A percentile compares a stretch with the other conserved stretches of the same genome.
phyloP scores from a whole-genome alignment of 352 stramenopile genomes.

The Aphanomyces invadans region DNA sequence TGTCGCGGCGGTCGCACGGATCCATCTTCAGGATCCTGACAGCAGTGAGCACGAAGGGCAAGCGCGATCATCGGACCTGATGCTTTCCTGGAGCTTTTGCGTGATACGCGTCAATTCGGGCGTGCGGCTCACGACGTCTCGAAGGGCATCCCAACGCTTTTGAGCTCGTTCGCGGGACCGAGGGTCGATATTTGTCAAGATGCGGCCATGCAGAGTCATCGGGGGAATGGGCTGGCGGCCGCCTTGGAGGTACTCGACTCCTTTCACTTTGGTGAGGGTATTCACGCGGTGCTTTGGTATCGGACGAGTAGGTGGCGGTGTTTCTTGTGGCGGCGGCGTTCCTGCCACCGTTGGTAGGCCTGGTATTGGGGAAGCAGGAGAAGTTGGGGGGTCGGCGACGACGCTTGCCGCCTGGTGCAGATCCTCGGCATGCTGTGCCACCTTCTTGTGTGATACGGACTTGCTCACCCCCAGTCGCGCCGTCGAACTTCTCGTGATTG shows the following conservation, averaged over 20 bases:
- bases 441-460: background rate
- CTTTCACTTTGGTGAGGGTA: conserved; percentile 1
- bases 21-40: conserved; percentile 22
- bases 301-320: background rate
- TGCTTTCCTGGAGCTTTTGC: conserved; percentile 25
- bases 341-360: background rate
- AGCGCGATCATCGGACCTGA: background rate
- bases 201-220: conserved; percentile 11
- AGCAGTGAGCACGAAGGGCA: background rate
- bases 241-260: conserved; percentile 13
- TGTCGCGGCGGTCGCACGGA: conserved; percentile 19
- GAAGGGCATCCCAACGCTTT: conserved; percentile 23
- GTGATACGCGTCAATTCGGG: conserved; percentile 22
- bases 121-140: conserved; percentile 23
- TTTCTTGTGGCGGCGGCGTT: background rate
- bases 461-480: background rate
- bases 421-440: too few species aligned
- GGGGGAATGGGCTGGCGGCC: background rate
- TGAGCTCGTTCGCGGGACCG: conserved; percentile 18
- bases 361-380: background rate
- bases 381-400: background rate
- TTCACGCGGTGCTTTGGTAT: background rate
- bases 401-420: too few species aligned
- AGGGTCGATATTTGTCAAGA: conserved; percentile 21
- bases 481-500: background rate